phyloP scores from a whole-genome alignment of 805 yeast genomes.

The Sporopachydermia quercuum region DNA sequence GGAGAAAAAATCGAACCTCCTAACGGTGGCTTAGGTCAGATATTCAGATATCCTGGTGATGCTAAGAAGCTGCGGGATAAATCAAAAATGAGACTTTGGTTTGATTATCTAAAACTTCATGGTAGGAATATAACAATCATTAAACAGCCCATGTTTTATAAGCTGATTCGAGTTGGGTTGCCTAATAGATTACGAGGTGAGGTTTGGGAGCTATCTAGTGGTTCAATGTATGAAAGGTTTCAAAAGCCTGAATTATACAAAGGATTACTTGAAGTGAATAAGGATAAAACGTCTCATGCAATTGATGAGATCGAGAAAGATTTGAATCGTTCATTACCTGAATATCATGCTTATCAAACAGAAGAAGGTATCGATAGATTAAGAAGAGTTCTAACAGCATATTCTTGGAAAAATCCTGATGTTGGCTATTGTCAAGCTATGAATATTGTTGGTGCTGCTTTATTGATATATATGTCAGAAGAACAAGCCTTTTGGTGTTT shows the following conservation, averaged over 20 bases:
- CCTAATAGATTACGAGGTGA: constrained; percentile 95
- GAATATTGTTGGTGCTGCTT: constrained; percentile 82
- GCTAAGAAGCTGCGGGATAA: constrained; percentile 63
- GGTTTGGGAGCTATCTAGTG: constrained; percentile 86
- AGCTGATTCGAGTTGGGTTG: constrained; percentile 75
- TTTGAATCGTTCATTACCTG: constrained; percentile 86
- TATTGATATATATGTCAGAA: constrained; percentile 76
- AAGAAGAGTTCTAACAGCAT: constrained; percentile 81
- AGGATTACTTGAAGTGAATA: constrained; percentile 41
- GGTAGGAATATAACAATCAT: constrained; percentile 75
- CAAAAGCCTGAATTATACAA: constrained; percentile 47
- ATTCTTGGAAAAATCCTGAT: constrained; percentile 93
- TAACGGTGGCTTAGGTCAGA: constrained; percentile 74
- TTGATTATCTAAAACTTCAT: constrained; percentile 68
- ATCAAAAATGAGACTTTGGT: constrained; percentile 84
- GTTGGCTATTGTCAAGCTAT: constrained; percentile 98
- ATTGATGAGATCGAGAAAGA: constrained; percentile 96
- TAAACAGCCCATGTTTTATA: constrained; percentile 63
- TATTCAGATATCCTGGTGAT: constrained; percentile 83
- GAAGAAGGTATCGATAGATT: constrained; percentile 74
- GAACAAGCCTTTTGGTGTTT: constrained; percentile 97
- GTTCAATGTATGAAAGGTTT: constrained; percentile 64
- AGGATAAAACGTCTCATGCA: constrained; percentile 58
- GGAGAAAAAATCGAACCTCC: constrained; percentile 41
- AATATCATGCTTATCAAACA: constrained; percentile 84